These are phyloP conservation scores for Xylariaceae sp. DNA, from an alignment of 2,329 filamentous ascomycete genomes.

Conservation along the genomic window DNA sequence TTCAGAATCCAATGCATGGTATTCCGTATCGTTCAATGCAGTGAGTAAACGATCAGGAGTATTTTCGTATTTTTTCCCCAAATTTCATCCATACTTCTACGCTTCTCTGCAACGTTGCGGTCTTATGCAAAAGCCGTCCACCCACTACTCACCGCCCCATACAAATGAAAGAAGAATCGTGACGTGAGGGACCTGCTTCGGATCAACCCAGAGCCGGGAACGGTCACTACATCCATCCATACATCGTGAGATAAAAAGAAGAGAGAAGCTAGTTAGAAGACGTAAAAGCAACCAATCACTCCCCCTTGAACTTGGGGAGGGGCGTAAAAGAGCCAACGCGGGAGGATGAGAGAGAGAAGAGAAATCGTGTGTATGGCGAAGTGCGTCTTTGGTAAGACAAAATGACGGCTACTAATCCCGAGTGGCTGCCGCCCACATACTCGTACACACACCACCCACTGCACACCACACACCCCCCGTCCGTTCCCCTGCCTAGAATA, in stretches of 20 bases:
- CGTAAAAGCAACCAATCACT: conserved; percentile 2
- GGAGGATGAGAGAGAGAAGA: neutral
- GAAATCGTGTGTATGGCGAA: neutral
- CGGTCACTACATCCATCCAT: neutral
- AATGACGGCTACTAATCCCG: conserved; percentile 3
- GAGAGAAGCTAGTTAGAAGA: no score
- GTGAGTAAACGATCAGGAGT: no score
- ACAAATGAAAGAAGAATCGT: neutral
- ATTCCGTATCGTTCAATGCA: no score
- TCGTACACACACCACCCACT: no score
- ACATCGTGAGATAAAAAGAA: no score
- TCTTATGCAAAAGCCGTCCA: neutral
- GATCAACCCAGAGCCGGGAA: neutral
- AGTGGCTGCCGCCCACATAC: neutral
- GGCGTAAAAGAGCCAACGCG: no score
- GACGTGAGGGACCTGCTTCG: neutral
- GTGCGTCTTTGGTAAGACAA: conserved; percentile 12
- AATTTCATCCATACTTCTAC: no score
- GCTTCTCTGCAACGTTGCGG: neutral
- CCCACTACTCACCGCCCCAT: conserved; percentile 5
- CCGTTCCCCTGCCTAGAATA: neutral
- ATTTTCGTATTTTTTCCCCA: no score
- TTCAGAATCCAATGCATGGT: no score
- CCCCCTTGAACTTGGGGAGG: neutral
- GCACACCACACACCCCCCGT: neutral